phyloP scores from a whole-genome alignment of 176 grass and related monocot genomes.

The Oryza glaberrima region DNA sequence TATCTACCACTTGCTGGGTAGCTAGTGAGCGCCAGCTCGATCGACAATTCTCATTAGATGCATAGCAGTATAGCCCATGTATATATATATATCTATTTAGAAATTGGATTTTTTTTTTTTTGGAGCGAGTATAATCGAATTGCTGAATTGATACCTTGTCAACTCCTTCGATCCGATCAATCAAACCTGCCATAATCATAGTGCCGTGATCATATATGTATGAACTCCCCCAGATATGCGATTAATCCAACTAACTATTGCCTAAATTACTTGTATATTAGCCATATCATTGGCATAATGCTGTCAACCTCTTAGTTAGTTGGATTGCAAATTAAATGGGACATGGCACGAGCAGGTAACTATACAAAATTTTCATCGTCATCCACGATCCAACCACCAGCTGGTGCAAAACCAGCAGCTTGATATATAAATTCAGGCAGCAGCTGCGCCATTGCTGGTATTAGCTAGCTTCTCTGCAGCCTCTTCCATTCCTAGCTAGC shows the following conservation, averaged over 20 bases:
- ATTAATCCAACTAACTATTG: neutral
- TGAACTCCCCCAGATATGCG: neutral
- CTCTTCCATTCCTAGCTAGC: conserved; percentile 36
- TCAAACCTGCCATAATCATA: neutral
- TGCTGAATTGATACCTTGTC: neutral
- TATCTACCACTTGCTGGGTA: neutral
- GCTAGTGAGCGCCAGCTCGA: too few relatives aligned
- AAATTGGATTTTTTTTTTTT: too few relatives aligned
- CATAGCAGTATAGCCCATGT: too few relatives aligned
- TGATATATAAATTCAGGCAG: conserved; percentile 8
- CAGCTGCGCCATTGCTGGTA: neutral
- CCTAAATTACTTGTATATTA: neutral
- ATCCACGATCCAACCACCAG: conserved; percentile 29
- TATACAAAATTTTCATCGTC: neutral
- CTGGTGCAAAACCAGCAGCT: neutral
- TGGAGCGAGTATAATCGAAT: too few relatives aligned
- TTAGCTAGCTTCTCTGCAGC: conserved; percentile 39
- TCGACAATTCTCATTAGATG: too few relatives aligned
- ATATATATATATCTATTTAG: too few relatives aligned
- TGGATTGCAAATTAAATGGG: neutral
- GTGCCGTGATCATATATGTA: neutral
- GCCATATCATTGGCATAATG: neutral
- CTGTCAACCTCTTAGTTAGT: neutral
- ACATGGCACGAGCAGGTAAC: neutral
- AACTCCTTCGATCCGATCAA: neutral